These are phyloP conservation scores for Strigomonas oncopelti DNA, from an alignment of 208 protist species.

Conservation along the genomic window DNA sequence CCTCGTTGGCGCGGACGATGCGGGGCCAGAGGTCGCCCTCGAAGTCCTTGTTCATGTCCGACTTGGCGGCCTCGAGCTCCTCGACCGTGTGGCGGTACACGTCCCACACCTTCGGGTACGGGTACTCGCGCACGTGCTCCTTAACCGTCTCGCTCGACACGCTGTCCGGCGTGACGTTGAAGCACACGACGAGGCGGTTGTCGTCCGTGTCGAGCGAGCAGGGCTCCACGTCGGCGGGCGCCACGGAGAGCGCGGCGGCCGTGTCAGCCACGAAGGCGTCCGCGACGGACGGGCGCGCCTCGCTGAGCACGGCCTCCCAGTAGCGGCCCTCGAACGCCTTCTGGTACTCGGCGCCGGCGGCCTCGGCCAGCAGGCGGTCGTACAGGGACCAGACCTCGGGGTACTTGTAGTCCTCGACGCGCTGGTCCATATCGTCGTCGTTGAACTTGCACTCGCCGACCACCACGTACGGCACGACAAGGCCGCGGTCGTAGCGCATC, in stretches of 20 bases:
- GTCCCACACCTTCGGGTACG: conserved; percentile 42
- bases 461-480: conserved; percentile 32
- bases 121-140: conserved; percentile 15
- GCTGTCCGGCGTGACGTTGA: conserved; percentile 22
- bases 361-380: conserved; percentile 21
- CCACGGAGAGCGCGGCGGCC: conserved; percentile 22
- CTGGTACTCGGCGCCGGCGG: conserved; percentile 22
- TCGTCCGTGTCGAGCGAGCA: conserved; percentile 19
- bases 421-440: conserved; percentile 25
- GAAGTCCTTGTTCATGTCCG: conserved; percentile 52
- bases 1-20: conserved; percentile 12
- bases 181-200: conserved; percentile 30
- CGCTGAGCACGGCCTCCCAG: conserved; percentile 24
- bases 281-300: conserved; percentile 16
- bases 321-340: conserved; percentile 27
- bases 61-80: conserved; percentile 18
- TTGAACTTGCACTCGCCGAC: conserved; percentile 20
- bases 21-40: conserved; percentile 39
- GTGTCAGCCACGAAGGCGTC: conserved; percentile 36
- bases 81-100: conserved; percentile 44
- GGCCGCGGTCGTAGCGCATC: conserved; percentile 9
- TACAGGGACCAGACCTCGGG: conserved; percentile 40
- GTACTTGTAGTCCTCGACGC: conserved; percentile 41
- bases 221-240: conserved; percentile 17
- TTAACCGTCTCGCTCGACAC: conserved; percentile 21